These are phyloP conservation scores for Ustilago curta DNA, from an alignment of 1,284 basidiomycete genomes.

Conservation along the genomic window DNA sequence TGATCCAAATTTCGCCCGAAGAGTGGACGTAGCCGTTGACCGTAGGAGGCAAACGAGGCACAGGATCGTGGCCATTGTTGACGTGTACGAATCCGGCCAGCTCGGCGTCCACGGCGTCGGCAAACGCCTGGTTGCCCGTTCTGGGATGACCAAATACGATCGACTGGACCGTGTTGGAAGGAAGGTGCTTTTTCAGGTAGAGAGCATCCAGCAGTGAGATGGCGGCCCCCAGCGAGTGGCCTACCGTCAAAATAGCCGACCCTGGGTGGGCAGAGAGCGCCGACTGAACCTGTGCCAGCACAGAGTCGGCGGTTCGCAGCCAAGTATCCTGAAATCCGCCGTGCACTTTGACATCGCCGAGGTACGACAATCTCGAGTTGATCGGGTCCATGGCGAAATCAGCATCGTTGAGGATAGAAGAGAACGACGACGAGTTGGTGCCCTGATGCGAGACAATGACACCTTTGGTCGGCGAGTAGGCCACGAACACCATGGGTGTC, in stretches of 20 bases:
- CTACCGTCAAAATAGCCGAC: slow-evolving; percentile 44
- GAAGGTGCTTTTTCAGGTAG: slow-evolving; percentile 48
- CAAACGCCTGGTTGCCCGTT: slow-evolving; percentile 53
- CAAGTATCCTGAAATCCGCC: slow-evolving; percentile 63
- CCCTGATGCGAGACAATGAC: slow-evolving; percentile 60
- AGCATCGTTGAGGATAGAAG: slow-evolving; percentile 51
- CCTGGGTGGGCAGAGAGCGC: slow-evolving; percentile 43
- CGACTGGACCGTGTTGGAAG: slow-evolving; percentile 28
- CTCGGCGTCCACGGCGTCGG: slow-evolving; percentile 50
- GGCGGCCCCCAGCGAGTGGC: slow-evolving; percentile 63
- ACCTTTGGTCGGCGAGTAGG: slow-evolving; percentile 49
- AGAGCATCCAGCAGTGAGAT: slow-evolving; percentile 54
- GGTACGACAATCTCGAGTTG: slow-evolving; percentile 43
- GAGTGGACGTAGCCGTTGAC: slow-evolving; percentile 51
- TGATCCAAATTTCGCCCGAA: slow-evolving; percentile 60
- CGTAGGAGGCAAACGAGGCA: slow-evolving; percentile 51
- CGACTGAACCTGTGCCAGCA: slow-evolving; percentile 47
- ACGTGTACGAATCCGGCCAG: slow-evolving; percentile 55
- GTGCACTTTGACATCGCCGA: slow-evolving; percentile 46
- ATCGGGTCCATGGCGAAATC: slow-evolving; percentile 33
- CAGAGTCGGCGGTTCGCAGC: slow-evolving; percentile 45
- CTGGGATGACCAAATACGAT: slow-evolving; percentile 60
- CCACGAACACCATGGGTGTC: slow-evolving; percentile 49
- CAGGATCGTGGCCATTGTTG: slow-evolving; percentile 54
- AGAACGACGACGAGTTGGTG: slow-evolving; percentile 52